phyloP scores from a whole-genome alignment of 2,329 filamentous ascomycete species.

The Penicillium occitanis region DNA sequence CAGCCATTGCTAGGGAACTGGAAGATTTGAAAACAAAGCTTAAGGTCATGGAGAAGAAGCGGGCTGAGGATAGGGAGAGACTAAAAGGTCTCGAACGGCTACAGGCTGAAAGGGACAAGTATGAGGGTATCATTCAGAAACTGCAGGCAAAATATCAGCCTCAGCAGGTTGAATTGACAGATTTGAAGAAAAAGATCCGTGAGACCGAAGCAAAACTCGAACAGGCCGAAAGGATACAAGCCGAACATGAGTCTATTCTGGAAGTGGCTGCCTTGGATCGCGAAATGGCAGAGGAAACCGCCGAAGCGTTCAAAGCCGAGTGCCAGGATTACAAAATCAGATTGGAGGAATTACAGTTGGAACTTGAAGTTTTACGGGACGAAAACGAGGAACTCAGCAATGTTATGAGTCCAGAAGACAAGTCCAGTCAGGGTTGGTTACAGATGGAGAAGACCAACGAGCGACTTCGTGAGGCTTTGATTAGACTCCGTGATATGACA shows the following conservation, averaged over 20 bases:
- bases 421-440: conserved; percentile 80
- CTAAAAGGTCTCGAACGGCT: conserved; percentile 74
- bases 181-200: conserved; percentile 74
- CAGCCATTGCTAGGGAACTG: conserved; percentile 64
- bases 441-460: conserved; percentile 92
- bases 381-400: conserved; percentile 82
- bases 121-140: conserved; percentile 83
- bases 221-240: conserved; percentile 69
- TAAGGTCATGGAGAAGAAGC: conserved; percentile 81
- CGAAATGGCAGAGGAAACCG: conserved; percentile 94
- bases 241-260: conserved; percentile 79
- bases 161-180: conserved; percentile 74
- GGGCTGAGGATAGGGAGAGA: conserved; percentile 80
- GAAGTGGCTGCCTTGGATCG: conserved; percentile 87
- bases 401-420: conserved; percentile 85
- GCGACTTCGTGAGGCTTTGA: conserved; percentile 77
- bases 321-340: conserved; percentile 73
- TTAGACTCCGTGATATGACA: conserved; percentile 81
- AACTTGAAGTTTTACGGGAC: conserved; percentile 80
- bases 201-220: conserved; percentile 70
- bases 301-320: conserved; percentile 78
- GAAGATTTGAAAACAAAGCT: conserved; percentile 89
- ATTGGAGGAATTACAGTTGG: conserved; percentile 79
- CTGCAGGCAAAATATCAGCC: conserved; percentile 85
- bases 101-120: conserved; percentile 56